Evolutionary conservation across 139 green algal genomes (phyloP).

Genomic region (Picochlorum sp.): DNA sequence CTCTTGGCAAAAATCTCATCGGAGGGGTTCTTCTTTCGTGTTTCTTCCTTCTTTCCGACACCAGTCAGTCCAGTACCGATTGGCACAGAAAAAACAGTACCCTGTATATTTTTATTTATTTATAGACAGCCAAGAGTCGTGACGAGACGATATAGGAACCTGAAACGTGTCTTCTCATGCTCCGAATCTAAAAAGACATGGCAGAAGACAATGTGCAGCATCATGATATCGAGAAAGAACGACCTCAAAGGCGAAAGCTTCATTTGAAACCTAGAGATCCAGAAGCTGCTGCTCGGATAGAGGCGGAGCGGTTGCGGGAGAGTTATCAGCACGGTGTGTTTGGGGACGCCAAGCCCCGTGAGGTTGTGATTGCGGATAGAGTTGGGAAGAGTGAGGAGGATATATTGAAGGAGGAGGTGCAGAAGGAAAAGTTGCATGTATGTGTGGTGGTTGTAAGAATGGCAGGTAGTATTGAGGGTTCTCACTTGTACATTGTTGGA

Average conservation of each 20-base stretch:
- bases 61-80: no score
- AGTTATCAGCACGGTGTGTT: slow-evolving; percentile 48
- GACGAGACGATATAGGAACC: no score
- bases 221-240: neutral
- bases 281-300: slow-evolving; percentile 15
- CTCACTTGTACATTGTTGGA: neutral
- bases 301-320: slow-evolving; percentile 13
- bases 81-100: no score
- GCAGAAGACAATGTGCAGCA: neutral
- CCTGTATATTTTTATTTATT: no score
- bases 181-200: no score
- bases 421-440: slow-evolving; percentile 56
- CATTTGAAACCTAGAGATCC: slow-evolving; percentile 26
- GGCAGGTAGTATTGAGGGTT: no score
- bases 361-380: slow-evolving; percentile 48
- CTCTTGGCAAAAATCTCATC: no score
- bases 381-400: slow-evolving; percentile 63
- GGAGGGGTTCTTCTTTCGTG: no score
- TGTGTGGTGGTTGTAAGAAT: neutral
- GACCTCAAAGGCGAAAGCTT: slow-evolving; percentile 10
- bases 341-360: slow-evolving; percentile 61
- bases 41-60: no score
- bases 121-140: no score
- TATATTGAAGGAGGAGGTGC: slow-evolving; percentile 56
- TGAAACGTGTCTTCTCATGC: no score